Base-by-base conservation (phyloP, 805 yeast genomes). In the Schwanniomyces vanrijiae region DNA sequence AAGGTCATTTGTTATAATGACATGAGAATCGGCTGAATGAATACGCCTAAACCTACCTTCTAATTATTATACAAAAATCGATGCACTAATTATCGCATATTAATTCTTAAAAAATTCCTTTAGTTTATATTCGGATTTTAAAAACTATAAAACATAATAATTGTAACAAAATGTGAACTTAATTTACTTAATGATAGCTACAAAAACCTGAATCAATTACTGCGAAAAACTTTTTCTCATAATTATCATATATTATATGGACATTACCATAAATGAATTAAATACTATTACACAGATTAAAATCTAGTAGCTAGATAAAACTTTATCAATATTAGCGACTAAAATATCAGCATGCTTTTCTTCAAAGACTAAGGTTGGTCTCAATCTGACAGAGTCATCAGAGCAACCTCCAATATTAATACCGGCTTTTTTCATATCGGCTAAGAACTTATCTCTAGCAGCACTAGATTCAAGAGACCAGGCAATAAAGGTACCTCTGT, bases 361-460 rank as follows among this genome's bases (percentile, higher is more conserved):
- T 73, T 86, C 90, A 64, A 88, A 88, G 18, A 83, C 81, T 58
- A 88, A 72, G 39, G 88, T 78, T 51, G 96, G 96, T 73, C 96
- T 82, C 65, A 88, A 76, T 73, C 96, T 83, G 43, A 88, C 86
- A 48, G 91, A 80, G 52, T 74, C 78, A 46, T 80, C 87, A 45
- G 92, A 91, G 71, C 96, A 88, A 42, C 91, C 95, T 57, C 96
- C 96, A 61, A 86, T 78, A 67, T 88, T 88, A 52, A 86, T 77
- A 66, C 96, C 96, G 42, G 63, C 75, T 40, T 68, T 61, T 70
- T 81, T 84, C 78, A 85, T 75, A 52, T 77, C 81, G 51, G 54
- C 55, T 59, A 86, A 68, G 67, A 88, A 83, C 56, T 73, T 66
- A 66, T 84, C 83, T 71, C 96, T 81, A 21, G 72, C 68, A 46